A percentile compares a stretch with the other conserved stretches of the same genome.
These are phyloP conservation scores for Mollisiaceae sp. DNA, from an alignment of 2,329 filamentous ascomycete genomes.

Conservation along the genomic window DNA sequence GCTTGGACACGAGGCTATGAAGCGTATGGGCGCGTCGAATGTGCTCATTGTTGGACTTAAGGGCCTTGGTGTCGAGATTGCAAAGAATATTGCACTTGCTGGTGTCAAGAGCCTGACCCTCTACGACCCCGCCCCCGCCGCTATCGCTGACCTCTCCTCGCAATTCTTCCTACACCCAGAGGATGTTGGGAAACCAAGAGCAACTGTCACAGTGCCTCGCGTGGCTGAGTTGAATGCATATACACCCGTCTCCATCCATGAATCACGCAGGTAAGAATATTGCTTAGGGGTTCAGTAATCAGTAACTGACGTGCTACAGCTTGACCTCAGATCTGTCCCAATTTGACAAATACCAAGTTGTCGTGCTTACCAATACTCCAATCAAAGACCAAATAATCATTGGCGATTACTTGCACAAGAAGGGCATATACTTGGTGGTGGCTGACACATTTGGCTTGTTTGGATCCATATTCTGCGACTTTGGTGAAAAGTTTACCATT, in stretches of 20 bases:
- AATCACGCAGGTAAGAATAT: constrained; percentile 55
- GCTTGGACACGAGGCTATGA: constrained; percentile 85
- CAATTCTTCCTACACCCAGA: constrained; percentile 93
- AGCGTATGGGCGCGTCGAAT: constrained; percentile 97
- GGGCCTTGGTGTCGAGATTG: constrained; percentile 95
- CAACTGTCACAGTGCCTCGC: constrained; percentile 82
- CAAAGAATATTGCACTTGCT: constrained; percentile 97
- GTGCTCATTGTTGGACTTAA: constrained; percentile 90
- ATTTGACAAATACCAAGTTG: constrained; percentile 89
- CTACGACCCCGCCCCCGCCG: constrained; percentile 84
- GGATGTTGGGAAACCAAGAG: constrained; percentile 92
- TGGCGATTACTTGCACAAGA: constrained; percentile 91
- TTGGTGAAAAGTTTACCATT: constrained; percentile 90
- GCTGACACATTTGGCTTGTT: constrained; percentile 94
- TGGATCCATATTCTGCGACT: constrained; percentile 95
- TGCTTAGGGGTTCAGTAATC: neutral
- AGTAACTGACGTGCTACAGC: constrained; percentile 48
- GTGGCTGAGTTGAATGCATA: constrained; percentile 97
- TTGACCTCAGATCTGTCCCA: constrained; percentile 78
- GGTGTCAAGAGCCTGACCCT: constrained; percentile 97
- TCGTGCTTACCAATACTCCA: constrained; percentile 86
- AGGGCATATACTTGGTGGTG: constrained; percentile 88
- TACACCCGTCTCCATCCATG: constrained; percentile 83
- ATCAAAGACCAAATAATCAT: constrained; percentile 82
- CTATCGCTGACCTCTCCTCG: constrained; percentile 88